phyloP scores from a whole-genome alignment of 73 alveolate species.

The Tetrahymena malaccensis region DNA sequence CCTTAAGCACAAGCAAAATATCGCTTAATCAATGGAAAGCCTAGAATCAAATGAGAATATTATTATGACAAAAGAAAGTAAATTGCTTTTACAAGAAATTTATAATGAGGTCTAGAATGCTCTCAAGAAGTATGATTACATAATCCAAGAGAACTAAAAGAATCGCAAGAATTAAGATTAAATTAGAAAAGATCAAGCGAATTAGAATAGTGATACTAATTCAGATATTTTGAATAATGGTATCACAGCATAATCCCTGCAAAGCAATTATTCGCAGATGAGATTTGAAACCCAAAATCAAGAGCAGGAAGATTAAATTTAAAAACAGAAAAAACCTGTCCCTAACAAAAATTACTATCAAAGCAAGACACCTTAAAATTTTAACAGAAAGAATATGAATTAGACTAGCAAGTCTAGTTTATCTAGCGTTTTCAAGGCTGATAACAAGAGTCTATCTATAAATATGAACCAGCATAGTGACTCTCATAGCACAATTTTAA shows the following conservation, averaged over 20 bases:
- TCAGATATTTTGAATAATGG: background rate
- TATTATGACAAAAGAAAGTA: background rate
- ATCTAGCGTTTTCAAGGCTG: background rate
- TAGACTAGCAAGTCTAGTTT: background rate
- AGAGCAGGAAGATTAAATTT: background rate
- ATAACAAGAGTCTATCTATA: background rate
- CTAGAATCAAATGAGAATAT: background rate
- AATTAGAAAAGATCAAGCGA: background rate
- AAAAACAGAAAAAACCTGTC: background rate
- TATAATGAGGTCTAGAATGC: background rate
- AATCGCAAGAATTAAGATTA: background rate
- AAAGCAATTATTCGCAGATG: background rate
- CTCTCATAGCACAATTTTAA: background rate
- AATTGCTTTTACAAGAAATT: background rate
- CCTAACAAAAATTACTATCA: background rate
- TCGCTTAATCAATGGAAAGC: background rate
- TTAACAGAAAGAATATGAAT: background rate
- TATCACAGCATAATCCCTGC: background rate
- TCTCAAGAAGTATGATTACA: background rate
- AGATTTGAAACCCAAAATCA: background rate
- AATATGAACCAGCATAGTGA: background rate
- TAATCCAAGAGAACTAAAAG: background rate
- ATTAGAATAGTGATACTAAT: background rate
- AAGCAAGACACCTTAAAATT: background rate
- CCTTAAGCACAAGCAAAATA: background rate